phyloP scores from a whole-genome alignment of 164 flowering plant genomes.

The Annona cherimola region DNA sequence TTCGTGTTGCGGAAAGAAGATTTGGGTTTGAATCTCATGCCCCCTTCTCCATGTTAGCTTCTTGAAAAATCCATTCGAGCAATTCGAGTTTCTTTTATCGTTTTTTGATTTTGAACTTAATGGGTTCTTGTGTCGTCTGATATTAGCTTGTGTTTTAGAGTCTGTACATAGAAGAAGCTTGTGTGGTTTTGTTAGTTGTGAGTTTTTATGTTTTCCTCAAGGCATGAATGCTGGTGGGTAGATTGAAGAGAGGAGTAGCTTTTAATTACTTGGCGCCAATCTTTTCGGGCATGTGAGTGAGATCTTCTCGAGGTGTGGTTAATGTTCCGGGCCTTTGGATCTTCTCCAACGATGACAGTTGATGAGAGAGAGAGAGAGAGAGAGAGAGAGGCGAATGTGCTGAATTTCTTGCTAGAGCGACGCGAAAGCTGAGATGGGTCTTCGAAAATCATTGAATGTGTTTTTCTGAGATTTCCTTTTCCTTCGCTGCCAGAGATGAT shows the following conservation, averaged over 20 bases:
- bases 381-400: not conserved
- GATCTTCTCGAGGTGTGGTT: conserved; percentile 1
- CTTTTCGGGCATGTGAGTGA: conserved; percentile 4
- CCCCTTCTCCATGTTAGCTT: conserved; percentile 53
- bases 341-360: conserved; percentile 1
- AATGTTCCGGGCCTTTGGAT: conserved; percentile 5
- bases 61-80: conserved; percentile 3
- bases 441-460: conserved; percentile 21
- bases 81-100: not conserved
- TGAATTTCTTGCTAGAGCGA: conserved; percentile 4
- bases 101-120: conserved; percentile 3
- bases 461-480: conserved; percentile 29
- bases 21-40: conserved; percentile 85
- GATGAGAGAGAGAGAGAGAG: conserved; percentile 16
- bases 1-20: conserved; percentile 55
- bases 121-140: conserved; percentile 6
- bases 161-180: conserved; percentile 1
- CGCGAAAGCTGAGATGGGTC: conserved; percentile 22
- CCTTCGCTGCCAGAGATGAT: conserved; percentile 26
- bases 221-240: conserved; percentile 39
- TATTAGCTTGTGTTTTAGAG: conserved; percentile 12
- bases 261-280: conserved; percentile 12
- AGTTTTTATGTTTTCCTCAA: not conserved
- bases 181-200: not conserved
- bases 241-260: conserved; percentile 21